Evolutionary conservation across 2,329 filamentous ascomycete species (phyloP).

Genomic region (Sporothrix pallida): DNA sequence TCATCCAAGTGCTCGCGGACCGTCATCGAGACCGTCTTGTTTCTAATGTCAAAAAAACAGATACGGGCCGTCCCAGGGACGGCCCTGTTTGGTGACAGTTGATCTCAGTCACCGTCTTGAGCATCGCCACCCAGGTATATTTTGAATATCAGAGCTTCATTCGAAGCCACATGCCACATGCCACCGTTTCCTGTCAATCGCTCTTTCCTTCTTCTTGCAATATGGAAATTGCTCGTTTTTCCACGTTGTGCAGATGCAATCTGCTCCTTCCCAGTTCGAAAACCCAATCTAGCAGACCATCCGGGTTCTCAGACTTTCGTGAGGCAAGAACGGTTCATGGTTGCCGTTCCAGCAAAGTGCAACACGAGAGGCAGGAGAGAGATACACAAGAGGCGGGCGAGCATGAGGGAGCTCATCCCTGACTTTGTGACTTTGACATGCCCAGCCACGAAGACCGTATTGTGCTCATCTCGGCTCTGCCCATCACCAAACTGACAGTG

Average conservation of each 20-base stretch:
- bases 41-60: not conserved
- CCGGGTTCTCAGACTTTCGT: constrained; percentile 5
- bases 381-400: not conserved
- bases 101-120: constrained; percentile 12
- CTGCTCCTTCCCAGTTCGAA: not conserved
- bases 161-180: not conserved
- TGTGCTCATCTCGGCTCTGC: not conserved
- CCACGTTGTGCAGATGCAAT: not conserved
- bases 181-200: not conserved
- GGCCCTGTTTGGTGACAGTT: not conserved
- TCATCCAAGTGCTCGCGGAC: not conserved
- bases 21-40: not conserved
- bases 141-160: not conserved
- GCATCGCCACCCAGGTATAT: not conserved
- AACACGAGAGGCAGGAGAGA: not conserved
- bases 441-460: not conserved
- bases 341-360: not conserved
- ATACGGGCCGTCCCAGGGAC: constrained; percentile 11
- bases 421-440: not conserved
- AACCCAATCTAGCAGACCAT: not conserved
- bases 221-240: not conserved
- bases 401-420: not conserved
- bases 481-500: not conserved
- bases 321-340: not conserved
- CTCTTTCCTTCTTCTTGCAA: not conserved